Evolutionary conservation across 2,329 filamentous ascomycete genomes (phyloP).

Genomic region (Diaporthe citrichinensis): DNA sequence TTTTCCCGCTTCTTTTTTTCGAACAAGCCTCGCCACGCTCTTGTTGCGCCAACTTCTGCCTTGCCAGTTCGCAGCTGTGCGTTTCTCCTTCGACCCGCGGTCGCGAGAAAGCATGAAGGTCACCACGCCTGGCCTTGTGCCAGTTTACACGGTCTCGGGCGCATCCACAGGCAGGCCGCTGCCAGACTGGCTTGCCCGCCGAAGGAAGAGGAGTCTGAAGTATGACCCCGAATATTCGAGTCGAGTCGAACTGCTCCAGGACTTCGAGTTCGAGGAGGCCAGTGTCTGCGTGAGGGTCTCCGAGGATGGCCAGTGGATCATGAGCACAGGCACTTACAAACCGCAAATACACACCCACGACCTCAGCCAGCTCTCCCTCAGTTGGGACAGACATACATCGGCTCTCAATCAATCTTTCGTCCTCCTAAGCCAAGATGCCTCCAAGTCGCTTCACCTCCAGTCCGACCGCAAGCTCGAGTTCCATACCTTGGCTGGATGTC

Average conservation of each 20-base stretch:
- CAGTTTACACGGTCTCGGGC: slow-evolving; percentile 95
- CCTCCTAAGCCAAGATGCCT: slow-evolving; percentile 90
- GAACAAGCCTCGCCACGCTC: slow-evolving; percentile 17
- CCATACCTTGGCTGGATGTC: slow-evolving; percentile 88
- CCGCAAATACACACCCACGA: slow-evolving; percentile 95
- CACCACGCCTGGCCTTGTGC: slow-evolving; percentile 83
- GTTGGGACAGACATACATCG: slow-evolving; percentile 91
- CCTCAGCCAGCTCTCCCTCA: slow-evolving; percentile 92
- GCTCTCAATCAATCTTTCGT: slow-evolving; percentile 93
- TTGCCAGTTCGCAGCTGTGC: not conserved
- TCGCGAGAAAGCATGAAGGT: slow-evolving; percentile 75
- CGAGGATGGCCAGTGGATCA: slow-evolving; percentile 97
- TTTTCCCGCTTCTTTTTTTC: not conserved
- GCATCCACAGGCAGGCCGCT: slow-evolving; percentile 88
- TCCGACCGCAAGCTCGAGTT: slow-evolving; percentile 93
- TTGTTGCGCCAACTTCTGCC: not conserved
- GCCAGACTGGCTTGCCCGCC: slow-evolving; percentile 94
- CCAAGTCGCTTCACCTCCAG: slow-evolving; percentile 94
- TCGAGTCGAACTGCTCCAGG: slow-evolving; percentile 93
- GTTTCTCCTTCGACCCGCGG: not conserved
- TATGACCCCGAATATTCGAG: slow-evolving; percentile 94
- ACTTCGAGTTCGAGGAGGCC: slow-evolving; percentile 98
- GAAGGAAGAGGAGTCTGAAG: slow-evolving; percentile 91
- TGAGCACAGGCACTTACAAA: slow-evolving; percentile 87
- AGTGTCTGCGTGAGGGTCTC: slow-evolving; percentile 91